Conservation (phyloP, 2,329 filamentous ascomycete genomes). For the Chaetomium sp. region DNA sequence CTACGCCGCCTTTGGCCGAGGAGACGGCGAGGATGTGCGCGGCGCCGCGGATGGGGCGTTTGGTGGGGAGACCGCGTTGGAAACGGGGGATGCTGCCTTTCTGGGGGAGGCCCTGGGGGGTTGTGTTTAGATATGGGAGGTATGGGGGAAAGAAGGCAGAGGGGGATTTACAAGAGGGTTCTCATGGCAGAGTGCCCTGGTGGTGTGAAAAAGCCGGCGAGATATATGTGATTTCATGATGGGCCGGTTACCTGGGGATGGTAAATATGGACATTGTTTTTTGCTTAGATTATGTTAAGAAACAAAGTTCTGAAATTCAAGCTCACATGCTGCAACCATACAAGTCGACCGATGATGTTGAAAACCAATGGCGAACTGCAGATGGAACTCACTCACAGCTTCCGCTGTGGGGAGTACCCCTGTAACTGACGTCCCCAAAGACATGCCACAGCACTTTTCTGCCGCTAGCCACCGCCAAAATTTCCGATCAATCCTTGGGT, state of each 20-base stretch:
- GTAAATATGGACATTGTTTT: too few relatives aligned
- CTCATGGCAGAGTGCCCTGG: conserved; percentile 60
- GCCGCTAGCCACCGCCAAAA: conserved; percentile 46
- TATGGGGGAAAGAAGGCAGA: not conserved
- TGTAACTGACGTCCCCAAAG: conserved; percentile 4
- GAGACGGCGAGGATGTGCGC: conserved; percentile 93
- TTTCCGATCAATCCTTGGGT: conserved; percentile 31
- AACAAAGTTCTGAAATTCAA: too few relatives aligned
- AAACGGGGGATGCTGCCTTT: conserved; percentile 68
- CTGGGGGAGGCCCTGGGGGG: conserved; percentile 68
- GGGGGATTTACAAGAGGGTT: conserved; percentile 66
- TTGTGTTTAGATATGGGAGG: not conserved
- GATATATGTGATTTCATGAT: conserved; percentile 26
- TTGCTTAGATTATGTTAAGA: too few relatives aligned
- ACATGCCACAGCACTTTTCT: conserved; percentile 25
- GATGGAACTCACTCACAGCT: not conserved
- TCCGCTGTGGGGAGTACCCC: not conserved
- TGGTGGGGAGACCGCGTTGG: conserved; percentile 74
- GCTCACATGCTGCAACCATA: too few relatives aligned
- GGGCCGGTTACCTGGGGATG: not conserved
- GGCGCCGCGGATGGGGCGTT: conserved; percentile 75
- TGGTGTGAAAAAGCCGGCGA: conserved; percentile 21
- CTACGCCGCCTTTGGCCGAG: conserved; percentile 95
- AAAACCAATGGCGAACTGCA: too few relatives aligned
- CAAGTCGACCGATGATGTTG: too few relatives aligned